Conservation (phyloP, 768 basidiomycete species). For the Dendrothele bispora region DNA sequence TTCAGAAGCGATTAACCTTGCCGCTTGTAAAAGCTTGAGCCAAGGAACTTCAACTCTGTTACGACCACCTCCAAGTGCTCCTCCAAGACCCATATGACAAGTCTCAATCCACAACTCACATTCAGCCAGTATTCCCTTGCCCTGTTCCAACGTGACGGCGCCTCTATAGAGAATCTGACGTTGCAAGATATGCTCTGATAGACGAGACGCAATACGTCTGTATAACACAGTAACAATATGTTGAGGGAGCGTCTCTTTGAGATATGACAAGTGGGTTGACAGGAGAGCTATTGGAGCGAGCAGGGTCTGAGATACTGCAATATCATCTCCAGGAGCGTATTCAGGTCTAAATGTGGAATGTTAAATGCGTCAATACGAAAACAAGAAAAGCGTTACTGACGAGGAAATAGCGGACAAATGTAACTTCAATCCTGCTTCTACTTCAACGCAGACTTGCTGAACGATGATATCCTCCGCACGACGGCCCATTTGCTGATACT, state of each 20-base stretch:
- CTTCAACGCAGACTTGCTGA: conserved; percentile 79
- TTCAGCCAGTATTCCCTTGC: conserved; percentile 64
- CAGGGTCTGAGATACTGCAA: conserved; percentile 67
- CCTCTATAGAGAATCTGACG: conserved; percentile 82
- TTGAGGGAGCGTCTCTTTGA: conserved; percentile 64
- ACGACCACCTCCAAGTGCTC: conserved; percentile 42
- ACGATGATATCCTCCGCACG: conserved; percentile 90
- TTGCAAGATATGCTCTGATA: conserved; percentile 80
- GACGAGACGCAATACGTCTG: conserved; percentile 64
- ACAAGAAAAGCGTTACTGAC: conserved; percentile 26
- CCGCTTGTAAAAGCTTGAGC: conserved; percentile 70
- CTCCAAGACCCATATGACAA: conserved; percentile 58
- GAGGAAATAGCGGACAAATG: conserved; percentile 61
- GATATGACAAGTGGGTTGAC: conserved; percentile 73
- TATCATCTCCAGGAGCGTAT: conserved; percentile 36
- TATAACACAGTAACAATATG: conserved; percentile 64
- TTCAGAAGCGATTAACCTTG: conserved; percentile 63
- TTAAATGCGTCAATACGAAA: background rate
- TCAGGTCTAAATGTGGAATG: conserved; percentile 32
- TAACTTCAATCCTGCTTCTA: conserved; percentile 69
- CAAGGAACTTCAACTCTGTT: conserved; percentile 73
- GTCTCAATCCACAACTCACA: conserved; percentile 84
- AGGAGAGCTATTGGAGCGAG: conserved; percentile 76
- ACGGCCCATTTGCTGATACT: conserved; percentile 57
- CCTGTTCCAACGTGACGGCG: conserved; percentile 60